Evolutionary conservation across 345 rosid species (phyloP), one percentile per base, ranked within the genome.

Genomic region (Heritiera fomes): DNA sequence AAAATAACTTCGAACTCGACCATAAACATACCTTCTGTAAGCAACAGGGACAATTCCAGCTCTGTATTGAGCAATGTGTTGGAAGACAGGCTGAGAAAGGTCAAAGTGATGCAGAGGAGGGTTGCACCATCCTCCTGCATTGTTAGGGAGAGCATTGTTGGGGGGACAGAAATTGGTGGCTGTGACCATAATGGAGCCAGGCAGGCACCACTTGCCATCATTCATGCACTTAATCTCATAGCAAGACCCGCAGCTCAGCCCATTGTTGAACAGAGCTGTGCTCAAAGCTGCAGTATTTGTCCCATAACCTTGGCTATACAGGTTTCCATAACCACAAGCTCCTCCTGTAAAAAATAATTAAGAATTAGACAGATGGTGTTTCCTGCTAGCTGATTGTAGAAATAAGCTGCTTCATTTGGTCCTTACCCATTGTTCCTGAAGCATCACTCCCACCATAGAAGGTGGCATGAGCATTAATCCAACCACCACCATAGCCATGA

Each of bases 111-210:
- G 90, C 62, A 76, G 91, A 20, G 97, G 97, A 80, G 97, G 97
- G 85, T 92, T 92, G 87, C 97, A 92, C 97, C 97, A 92, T 32
- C 97, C 97, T 4, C 97, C 97, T 3, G 85, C 88, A 84, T 90
- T 85, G 83, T 92, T 92, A 0, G 97, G 94, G 38, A 92, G 87
- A 40, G 91, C 97, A 72, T 83, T 88, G 90, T 92, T 92, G 2
- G 97, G 97, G 0, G 97, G 97, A 81, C 97, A 92, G 78, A 92
- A 92, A 84, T 92, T 92, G 83, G 97, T 92, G 18, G 97, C 97
- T 2, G 97, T 92, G 83, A 92, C 88, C 15, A 85, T 18, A 41
- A 92, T 90, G 32, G 94, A 86, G 68, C 90, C 93, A 4, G 94
- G 89, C 59, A 92, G 83, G 87, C 97, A 92, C 97, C 97, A 92